These are phyloP conservation scores for Psilocybe cyanescens DNA, from an alignment of 768 basidiomycete species.

Conservation along the genomic window DNA sequence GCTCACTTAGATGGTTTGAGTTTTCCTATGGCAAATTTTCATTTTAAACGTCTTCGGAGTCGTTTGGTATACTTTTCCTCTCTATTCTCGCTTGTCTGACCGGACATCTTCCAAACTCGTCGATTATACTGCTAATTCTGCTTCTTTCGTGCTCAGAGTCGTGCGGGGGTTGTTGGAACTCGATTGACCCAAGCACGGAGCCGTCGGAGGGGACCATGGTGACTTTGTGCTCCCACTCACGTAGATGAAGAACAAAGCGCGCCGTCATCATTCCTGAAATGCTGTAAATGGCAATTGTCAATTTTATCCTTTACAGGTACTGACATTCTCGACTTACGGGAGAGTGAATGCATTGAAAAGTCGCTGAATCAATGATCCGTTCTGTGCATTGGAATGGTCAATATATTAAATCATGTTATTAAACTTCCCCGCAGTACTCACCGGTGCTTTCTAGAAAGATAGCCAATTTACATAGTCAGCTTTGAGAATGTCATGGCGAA, in stretches of 20 bases:
- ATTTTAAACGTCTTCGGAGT: too few relatives aligned
- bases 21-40: too few relatives aligned
- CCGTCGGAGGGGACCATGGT: neutral
- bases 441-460: neutral
- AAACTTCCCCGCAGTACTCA: neutral
- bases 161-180: neutral
- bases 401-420: too few relatives aligned
- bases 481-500: too few relatives aligned
- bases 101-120: neutral
- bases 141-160: too few relatives aligned
- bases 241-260: slow-evolving; percentile 5
- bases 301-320: too few relatives aligned
- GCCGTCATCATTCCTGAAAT: slow-evolving; percentile 4
- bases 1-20: too few relatives aligned
- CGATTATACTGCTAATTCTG: neutral
- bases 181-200: neutral
- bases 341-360: slow-evolving; percentile 1
- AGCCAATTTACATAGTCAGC: too few relatives aligned
- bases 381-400: neutral
- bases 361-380: slow-evolving; percentile 1
- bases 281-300: neutral
- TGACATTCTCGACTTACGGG: neutral
- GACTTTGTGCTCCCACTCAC: neutral
- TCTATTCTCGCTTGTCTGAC: neutral
- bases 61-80: neutral